These are phyloP conservation scores for Wickerhamomyces chambardii DNA, from an alignment of 805 yeast genomes.

Conservation along the genomic window DNA sequence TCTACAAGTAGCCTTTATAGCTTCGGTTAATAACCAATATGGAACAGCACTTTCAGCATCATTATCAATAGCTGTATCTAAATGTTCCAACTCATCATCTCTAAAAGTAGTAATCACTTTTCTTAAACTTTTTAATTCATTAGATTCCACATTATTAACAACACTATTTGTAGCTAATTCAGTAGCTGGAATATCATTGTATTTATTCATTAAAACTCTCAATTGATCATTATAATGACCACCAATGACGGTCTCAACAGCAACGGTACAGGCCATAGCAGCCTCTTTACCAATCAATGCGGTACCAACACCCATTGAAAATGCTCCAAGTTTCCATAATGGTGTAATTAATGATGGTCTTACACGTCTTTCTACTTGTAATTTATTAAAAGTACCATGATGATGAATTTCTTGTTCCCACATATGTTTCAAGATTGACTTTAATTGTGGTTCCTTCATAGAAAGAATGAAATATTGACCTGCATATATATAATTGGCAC, in stretches of 20 bases:
- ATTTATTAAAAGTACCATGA: constrained; percentile 70
- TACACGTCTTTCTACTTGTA: constrained; percentile 72
- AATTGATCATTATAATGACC: constrained; percentile 90
- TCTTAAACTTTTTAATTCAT: constrained; percentile 51
- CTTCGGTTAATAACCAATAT: constrained; percentile 80
- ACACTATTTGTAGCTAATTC: constrained; percentile 18
- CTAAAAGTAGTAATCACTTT: constrained; percentile 65
- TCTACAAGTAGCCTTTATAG: constrained; percentile 72
- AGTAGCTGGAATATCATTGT: constrained; percentile 33
- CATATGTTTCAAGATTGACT: constrained; percentile 84
- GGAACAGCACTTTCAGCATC: constrained; percentile 94
- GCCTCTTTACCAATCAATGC: constrained; percentile 88
- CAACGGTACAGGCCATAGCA: constrained; percentile 99
- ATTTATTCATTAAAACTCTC: constrained; percentile 64
- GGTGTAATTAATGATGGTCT: constrained; percentile 92
- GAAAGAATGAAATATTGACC: constrained; percentile 82
- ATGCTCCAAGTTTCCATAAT: constrained; percentile 87
- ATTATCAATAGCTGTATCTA: constrained; percentile 86
- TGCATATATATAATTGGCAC: constrained; percentile 87
- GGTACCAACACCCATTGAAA: constrained; percentile 78
- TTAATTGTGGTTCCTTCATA: constrained; percentile 61
- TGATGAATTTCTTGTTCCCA: constrained; percentile 97
- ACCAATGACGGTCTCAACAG: constrained; percentile 97
- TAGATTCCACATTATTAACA: constrained; percentile 24
- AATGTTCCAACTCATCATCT: constrained; percentile 92